Evolutionary conservation across 176 grass and related monocot species (phyloP).

Genomic region (Oropetium thomaeum): DNA sequence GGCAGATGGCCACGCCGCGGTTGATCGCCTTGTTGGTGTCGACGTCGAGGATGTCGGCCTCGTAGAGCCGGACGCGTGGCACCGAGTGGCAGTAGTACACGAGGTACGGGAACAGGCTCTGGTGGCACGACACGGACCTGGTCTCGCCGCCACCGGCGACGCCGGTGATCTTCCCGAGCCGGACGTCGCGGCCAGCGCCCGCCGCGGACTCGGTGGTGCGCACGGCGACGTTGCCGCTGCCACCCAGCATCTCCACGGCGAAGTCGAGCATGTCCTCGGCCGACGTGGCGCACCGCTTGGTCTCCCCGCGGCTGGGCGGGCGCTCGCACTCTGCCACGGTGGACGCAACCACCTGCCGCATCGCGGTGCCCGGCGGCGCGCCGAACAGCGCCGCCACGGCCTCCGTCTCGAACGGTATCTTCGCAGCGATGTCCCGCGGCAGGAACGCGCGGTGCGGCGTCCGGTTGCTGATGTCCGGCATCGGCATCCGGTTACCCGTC

Average conservation of each 20-base stretch:
- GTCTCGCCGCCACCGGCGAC: slow-evolving; percentile 51
- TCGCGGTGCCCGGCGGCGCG: slow-evolving; percentile 30
- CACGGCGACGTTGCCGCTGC: slow-evolving; percentile 24
- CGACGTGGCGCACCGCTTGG: slow-evolving; percentile 51
- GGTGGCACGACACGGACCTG: slow-evolving; percentile 60
- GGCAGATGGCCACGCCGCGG: slow-evolving; percentile 60
- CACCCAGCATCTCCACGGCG: slow-evolving; percentile 63
- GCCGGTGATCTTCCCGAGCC: slow-evolving; percentile 39
- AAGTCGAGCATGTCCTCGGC: slow-evolving; percentile 70
- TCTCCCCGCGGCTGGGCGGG: slow-evolving; percentile 47
- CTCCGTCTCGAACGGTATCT: slow-evolving; percentile 44
- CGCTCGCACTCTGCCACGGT: slow-evolving; percentile 51
- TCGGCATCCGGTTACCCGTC: slow-evolving; percentile 44
- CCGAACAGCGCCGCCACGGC: slow-evolving; percentile 42
- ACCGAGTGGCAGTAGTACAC: slow-evolving; percentile 79
- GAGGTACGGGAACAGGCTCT: slow-evolving; percentile 73
- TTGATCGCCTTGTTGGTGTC: slow-evolving; percentile 49
- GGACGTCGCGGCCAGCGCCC: slow-evolving; percentile 35
- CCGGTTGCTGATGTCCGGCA: slow-evolving; percentile 60
- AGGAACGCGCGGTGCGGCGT: slow-evolving; percentile 47
- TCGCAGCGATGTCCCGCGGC: slow-evolving; percentile 39
- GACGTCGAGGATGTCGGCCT: slow-evolving; percentile 56
- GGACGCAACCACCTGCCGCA: slow-evolving; percentile 45
- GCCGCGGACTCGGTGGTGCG: slow-evolving; percentile 41
- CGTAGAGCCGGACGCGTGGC: slow-evolving; percentile 53